Base-by-base conservation (phyloP, 345 rosid species). In the Syzygium jambos region DNA sequence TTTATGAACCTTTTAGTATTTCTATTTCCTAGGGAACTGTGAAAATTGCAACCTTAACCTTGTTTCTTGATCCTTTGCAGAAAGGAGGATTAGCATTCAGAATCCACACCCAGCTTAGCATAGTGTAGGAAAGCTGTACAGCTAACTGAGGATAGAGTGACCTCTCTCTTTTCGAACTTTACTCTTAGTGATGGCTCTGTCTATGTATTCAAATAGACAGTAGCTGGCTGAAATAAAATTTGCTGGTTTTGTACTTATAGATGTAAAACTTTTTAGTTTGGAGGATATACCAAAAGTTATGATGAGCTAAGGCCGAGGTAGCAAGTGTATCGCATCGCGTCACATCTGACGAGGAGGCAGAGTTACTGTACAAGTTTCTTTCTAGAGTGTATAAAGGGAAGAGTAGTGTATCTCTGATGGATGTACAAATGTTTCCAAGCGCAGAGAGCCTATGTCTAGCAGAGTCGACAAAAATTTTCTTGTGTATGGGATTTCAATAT, bases 51-150 rank as follows among this genome's bases (percentile, higher is more conserved):
- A 22, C 78, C 25, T 52, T 86, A 34, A 85, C 68, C 38, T 55
- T 34, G 43, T 8, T 78, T 29, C 68, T 16, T 49, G 73, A 43
- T 84, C 53, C 89, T 89, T 86, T 88, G 91, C 95, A 94, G 96
- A 93, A 87, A 90, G 90, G 92, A 93, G 96, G 90, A 94, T 94
- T 86, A 92, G 94, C 90, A 46, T 93, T 78, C 95, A 92, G 92
- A 88, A 93, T 87, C 93, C 91, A 86, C 92, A 89, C 51, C 92
- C 91, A 2, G 90, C 93, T 22, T 88, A 87, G 90, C 88, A 78
- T 73, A 85, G 88, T 55, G 15, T 87, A 89, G 46, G 91, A 85
- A 88, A 89, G 89, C 87, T 91, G 95, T 94, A 94, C 93, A 94
- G 95, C 94, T 94, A 93, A 94, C 95, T 85, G 94, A 91, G 93